phyloP scores from a whole-genome alignment of 345 rosid genomes.

The Corchorus olitorius region DNA sequence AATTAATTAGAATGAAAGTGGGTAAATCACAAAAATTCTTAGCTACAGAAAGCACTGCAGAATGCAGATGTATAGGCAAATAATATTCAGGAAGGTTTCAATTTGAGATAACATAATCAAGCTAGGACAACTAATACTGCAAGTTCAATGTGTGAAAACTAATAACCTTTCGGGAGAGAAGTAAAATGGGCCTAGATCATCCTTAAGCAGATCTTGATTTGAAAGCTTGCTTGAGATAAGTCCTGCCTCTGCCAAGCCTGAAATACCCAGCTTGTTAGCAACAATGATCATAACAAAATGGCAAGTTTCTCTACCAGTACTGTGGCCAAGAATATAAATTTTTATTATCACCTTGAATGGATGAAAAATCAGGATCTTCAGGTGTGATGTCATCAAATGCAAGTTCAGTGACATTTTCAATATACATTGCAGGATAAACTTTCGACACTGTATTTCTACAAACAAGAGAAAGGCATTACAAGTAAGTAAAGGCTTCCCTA shows the following conservation, averaged over 20 bases:
- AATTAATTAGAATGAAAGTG: too few species aligned
- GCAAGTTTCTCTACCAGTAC: constrained; percentile 5
- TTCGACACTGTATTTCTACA: constrained; percentile 75
- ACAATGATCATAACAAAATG: constrained; percentile 7
- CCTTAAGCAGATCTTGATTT: constrained; percentile 52
- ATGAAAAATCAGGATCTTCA: constrained; percentile 87
- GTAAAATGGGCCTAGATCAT: constrained; percentile 43
- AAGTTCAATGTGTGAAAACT: constrained; percentile 2
- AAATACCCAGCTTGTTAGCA: constrained; percentile 35
- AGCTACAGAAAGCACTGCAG: not conserved
- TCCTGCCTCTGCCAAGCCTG: constrained; percentile 99
- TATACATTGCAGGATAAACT: constrained; percentile 87
- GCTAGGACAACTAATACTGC: not conserved
- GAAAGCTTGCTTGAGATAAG: constrained; percentile 93
- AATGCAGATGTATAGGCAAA: not conserved
- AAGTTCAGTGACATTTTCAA: constrained; percentile 87
- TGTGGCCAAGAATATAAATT: not conserved
- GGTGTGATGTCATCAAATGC: constrained; percentile 88
- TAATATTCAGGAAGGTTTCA: not conserved
- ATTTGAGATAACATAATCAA: not conserved
- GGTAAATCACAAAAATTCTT: not conserved
- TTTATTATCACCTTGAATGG: constrained; percentile 77
- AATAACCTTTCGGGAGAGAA: constrained; percentile 84
- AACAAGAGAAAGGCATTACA: constrained; percentile 27
- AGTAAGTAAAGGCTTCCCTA: constrained; percentile 2